Base-by-base conservation (phyloP, 2,329 filamentous ascomycete species). In the Talaromyces funiculosus region DNA sequence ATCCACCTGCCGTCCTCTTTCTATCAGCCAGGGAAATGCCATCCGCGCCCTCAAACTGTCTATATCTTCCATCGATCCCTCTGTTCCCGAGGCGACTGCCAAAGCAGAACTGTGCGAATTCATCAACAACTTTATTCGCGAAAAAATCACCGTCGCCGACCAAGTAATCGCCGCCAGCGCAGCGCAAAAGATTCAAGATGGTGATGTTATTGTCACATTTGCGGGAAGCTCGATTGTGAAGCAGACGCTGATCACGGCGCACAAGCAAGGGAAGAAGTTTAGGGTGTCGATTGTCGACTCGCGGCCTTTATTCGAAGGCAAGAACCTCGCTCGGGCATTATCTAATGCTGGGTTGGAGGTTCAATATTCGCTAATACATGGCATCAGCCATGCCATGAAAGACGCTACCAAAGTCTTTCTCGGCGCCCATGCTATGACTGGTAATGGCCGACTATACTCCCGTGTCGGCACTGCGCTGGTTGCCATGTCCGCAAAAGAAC, bases 21-120 rank as follows among this genome's bases (percentile, higher is more conserved):
- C 90, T 66, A 94, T 96, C 75, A 91, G 90, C 64, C 96, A 97
- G 87, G 94, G 94, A 63, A 99, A 97, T 73, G 92, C 92, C 37
- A 96, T 99, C 71, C 86, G 94, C 59, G 93, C 92, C 82, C 83
- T 99, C 54, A 99, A 99, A 80, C 85, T 96, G 53, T 86, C 91
- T 69, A 93, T 99, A 71, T 89, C 90, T 68, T 91, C 91, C 67
- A 87, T 97, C 61, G 92, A 97, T 68, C 91, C 93, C 42, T 89
- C 92, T 67, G 84, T 88, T 1, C 86, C 90, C 31, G 93, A 99
- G 72, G 78, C 85, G 20, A 86, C 90, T 53, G 92, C 92, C 26
- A 97, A 96, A 77, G 83, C 86, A 60, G 80, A 86, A 26, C 83
- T 99, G 12, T 86, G 87, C 71, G 84, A 89, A 53, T 86, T 86